phyloP scores from a whole-genome alignment of 192 early-diverging fungal species.

The Pilobolus umbonatus region DNA sequence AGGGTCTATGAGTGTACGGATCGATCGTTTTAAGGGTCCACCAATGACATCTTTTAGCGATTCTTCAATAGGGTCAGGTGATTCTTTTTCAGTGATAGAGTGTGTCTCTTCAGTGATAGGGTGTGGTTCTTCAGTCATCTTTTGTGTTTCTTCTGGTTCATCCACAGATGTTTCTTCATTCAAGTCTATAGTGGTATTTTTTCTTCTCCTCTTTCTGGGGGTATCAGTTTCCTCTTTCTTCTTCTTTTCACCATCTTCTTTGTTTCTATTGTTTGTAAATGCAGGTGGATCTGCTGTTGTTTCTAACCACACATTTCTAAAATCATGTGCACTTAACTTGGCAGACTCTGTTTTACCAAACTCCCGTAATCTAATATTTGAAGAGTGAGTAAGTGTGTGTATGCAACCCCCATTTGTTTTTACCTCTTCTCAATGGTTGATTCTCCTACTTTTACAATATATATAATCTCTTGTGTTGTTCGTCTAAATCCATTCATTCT shows the following conservation, averaged over 20 bases:
- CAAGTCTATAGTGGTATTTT: not conserved
- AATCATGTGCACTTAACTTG: slow-evolving; percentile 71
- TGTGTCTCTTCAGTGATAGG: no score
- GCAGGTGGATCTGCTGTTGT: slow-evolving; percentile 79
- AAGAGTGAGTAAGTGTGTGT: not conserved
- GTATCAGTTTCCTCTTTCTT: slow-evolving; percentile 24
- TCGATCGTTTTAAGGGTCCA: no score
- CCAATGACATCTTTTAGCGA: no score
- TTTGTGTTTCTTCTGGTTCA: not conserved
- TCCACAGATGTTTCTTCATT: not conserved
- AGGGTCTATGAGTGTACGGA: no score
- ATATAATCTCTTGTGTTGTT: slow-evolving; percentile 77
- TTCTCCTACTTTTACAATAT: slow-evolving; percentile 87
- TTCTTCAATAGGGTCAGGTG: no score
- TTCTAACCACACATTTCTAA: slow-evolving; percentile 81
- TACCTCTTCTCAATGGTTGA: slow-evolving; percentile 76
- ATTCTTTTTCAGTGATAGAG: no score
- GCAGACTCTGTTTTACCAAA: slow-evolving; percentile 77
- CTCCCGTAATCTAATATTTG: slow-evolving; percentile 60
- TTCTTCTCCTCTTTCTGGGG: slow-evolving; percentile 29
- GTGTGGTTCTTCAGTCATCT: not conserved
- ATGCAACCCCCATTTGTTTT: not conserved
- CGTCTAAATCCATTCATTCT: slow-evolving; percentile 88
- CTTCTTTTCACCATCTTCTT: not conserved
- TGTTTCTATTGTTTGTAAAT: slow-evolving; percentile 46